Evolutionary conservation across 805 yeast species (phyloP).

Genomic region (Candida ficus): DNA sequence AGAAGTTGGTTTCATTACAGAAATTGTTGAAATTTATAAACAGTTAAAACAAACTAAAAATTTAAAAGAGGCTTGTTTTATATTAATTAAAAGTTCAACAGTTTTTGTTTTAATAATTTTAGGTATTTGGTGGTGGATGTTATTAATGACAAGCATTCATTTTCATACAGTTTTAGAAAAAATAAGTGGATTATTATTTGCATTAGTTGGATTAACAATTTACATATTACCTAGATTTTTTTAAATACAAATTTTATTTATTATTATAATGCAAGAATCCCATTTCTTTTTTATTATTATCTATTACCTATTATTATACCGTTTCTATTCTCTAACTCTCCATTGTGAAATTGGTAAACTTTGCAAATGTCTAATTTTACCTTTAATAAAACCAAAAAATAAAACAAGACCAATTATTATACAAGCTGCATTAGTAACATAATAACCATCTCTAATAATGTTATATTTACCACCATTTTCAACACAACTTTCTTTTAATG

Average conservation of each 20-base stretch:
- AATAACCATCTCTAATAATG: slow-evolving; percentile 74
- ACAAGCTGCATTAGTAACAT: slow-evolving; percentile 69
- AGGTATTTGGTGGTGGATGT: slow-evolving; percentile 78
- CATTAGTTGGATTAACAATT: slow-evolving; percentile 41
- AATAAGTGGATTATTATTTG: slow-evolving; percentile 61
- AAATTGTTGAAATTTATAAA: background rate
- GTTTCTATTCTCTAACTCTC: slow-evolving; percentile 41
- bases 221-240: slow-evolving; percentile 36
- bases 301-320: too few relatives aligned
- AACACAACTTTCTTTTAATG: slow-evolving; percentile 45
- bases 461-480: slow-evolving; percentile 51
- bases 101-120: slow-evolving; percentile 30
- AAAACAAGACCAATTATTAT: slow-evolving; percentile 58
- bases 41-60: background rate
- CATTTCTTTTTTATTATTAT: too few relatives aligned
- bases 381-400: slow-evolving; percentile 61
- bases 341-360: slow-evolving; percentile 68
- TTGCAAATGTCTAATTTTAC: slow-evolving; percentile 61
- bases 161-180: slow-evolving; percentile 83
- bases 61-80: background rate
- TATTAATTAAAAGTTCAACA: slow-evolving; percentile 15
- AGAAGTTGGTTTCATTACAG: slow-evolving; percentile 32
- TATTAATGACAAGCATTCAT: slow-evolving; percentile 74
- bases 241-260: background rate
- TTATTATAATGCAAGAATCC: background rate